These are phyloP conservation scores for Tuber microsphaerosporum DNA, from an alignment of 495 filamentous ascomycete species.

Conservation along the genomic window DNA sequence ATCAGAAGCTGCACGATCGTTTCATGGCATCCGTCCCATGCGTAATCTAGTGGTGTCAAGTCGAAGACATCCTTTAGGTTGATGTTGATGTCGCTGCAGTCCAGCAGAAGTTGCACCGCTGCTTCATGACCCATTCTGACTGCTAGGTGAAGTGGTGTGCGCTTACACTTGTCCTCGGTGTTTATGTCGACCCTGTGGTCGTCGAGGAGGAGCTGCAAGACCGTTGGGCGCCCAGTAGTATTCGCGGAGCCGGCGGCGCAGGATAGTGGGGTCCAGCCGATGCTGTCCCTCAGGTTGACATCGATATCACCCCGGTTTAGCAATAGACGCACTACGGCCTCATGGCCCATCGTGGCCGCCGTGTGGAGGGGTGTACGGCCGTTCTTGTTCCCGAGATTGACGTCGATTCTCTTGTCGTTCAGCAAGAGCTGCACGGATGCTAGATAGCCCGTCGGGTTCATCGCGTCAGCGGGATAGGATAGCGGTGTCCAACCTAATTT, in stretches of 20 bases:
- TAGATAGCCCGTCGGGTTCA: constrained; percentile 20
- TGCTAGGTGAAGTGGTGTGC: constrained; percentile 30
- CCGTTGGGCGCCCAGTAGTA: constrained; percentile 13
- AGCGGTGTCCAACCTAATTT: constrained; percentile 27
- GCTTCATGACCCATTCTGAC: constrained; percentile 26
- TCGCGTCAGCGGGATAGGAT: constrained; percentile 18
- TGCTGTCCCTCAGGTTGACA: constrained; percentile 20
- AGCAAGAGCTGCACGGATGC: constrained; percentile 31
- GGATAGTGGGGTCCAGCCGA: constrained; percentile 21
- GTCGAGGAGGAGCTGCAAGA: constrained; percentile 20
- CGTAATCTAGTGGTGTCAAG: constrained; percentile 13
- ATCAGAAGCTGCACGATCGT: constrained; percentile 15
- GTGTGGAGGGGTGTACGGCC: constrained; percentile 28
- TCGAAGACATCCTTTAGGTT: constrained; percentile 10
- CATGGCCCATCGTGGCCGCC: constrained; percentile 30
- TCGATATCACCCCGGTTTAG: constrained; percentile 24
- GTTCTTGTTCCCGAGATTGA: constrained; percentile 17
- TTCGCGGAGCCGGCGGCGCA: constrained; percentile 25
- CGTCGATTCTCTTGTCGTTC: constrained; percentile 14
- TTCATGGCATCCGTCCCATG: constrained; percentile 23
- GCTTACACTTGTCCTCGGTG: constrained; percentile 16
- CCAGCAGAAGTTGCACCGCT: constrained; percentile 38
- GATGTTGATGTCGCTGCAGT: constrained; percentile 22
- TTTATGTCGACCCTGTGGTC: constrained; percentile 21
- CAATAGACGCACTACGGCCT: constrained; percentile 29